Evolutionary conservation across 192 early-diverging fungal species (phyloP), one percentile per base, ranked within the genome.

Genomic region (Entophlyctis luteolus): DNA sequence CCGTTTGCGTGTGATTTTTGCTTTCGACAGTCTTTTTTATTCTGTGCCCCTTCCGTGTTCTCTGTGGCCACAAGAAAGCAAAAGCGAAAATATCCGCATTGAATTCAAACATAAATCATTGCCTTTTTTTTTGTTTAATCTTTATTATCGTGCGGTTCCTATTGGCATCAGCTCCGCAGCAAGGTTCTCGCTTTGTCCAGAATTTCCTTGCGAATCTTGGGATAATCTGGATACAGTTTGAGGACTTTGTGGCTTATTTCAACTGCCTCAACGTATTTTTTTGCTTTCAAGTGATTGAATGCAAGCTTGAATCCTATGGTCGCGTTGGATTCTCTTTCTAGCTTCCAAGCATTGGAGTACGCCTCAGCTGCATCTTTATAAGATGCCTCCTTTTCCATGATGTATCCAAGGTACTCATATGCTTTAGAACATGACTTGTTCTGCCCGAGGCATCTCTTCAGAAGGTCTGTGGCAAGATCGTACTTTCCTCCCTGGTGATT

Each of bases 221-320:
- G 80, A 75, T 84, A 84, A 23, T 84, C 83, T 36, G 83, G 83
- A 31, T 74, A 73, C 59, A 67, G 59, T 29, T 54, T 52, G n/a
- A 84, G 47, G 10, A 84, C 80, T 46, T 69, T 74, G 59, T 84
- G 80, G 42, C 72, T 77, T 2, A 84, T 53, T 28, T 81, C 81
- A 38, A 84, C 79, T 3, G 80, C 80, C 48, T 84, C 83, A 0
- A 77, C 73, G 57, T 62, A 77, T 38, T 73, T 62, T 49, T 79
- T 80, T 0, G 81, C 83, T 52, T 84, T 84, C 54, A 84, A 52
- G 42, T 77, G 77, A 57, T 82, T 84, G 59, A 82, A 84, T 0
- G 83, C 83, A 25, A 84, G 55, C 62, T 84, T 84, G 67, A 73
- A 84, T 18, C 83, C 83, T 33, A 81, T 81, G 0, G 75, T 59